Evolutionary conservation across 371 early-diverging fungal species (phyloP).

Genomic region (Mortierella sp.): DNA sequence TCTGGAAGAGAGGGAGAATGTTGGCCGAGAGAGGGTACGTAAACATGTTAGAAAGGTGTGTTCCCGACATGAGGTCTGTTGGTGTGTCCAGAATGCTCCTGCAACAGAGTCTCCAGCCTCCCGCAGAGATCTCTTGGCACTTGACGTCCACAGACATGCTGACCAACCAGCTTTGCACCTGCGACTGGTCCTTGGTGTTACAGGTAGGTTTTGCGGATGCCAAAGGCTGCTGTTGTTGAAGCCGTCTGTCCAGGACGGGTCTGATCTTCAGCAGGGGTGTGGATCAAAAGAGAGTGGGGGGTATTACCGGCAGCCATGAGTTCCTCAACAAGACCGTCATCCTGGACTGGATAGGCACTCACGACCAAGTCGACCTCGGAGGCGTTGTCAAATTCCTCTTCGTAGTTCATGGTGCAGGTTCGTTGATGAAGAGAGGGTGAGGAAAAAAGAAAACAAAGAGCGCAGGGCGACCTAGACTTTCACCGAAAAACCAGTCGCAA

Average conservation of each 20-base stretch:
- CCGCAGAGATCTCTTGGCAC: no score
- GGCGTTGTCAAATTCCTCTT: slow-evolving; percentile 83
- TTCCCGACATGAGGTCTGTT: neutral
- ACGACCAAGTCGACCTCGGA: slow-evolving; percentile 87
- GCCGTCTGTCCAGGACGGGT: neutral
- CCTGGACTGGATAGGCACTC: slow-evolving; percentile 65
- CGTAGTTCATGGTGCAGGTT: slow-evolving; percentile 50
- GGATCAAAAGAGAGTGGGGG: neutral
- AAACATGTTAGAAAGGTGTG: neutral
- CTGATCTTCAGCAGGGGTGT: neutral
- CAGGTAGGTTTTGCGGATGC: no score
- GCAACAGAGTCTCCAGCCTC: no score
- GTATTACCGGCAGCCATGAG: slow-evolving; percentile 43
- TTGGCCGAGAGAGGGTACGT: neutral
- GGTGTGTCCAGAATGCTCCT: no score
- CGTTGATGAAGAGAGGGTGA: slow-evolving; percentile 28
- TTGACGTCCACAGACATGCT: no score
- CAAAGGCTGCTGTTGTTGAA: no score
- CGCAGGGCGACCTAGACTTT: no score
- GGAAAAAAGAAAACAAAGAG: no score
- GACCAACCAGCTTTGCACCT: no score
- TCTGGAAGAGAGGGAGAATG: slow-evolving; percentile 16
- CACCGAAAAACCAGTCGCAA: no score
- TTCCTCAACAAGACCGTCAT: slow-evolving; percentile 57
- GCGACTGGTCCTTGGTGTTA: no score